A percentile compares a stretch with the other conserved stretches of the same genome.
Evolutionary conservation across 805 yeast genomes (phyloP).

Genomic region (Ogataea thermomethanolica): DNA sequence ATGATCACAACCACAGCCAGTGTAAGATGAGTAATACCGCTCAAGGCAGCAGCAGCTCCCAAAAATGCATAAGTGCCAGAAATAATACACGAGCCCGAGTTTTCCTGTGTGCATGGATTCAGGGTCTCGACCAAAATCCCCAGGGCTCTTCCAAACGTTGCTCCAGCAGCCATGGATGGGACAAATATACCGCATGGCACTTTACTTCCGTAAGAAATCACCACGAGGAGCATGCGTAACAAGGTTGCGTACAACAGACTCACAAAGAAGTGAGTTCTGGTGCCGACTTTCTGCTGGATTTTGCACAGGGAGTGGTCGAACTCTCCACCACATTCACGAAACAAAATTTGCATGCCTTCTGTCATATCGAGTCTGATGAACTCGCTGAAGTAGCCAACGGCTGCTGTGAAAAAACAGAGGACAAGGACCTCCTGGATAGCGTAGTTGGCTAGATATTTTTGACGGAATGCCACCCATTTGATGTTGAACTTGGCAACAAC

Average conservation of each 20-base stretch:
- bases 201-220: conserved; percentile 86
- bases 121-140: conserved; percentile 64
- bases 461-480: conserved; percentile 72
- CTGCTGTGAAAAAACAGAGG: conserved; percentile 66
- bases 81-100: conserved; percentile 57
- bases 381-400: conserved; percentile 77
- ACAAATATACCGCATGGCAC: conserved; percentile 98
- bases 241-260: conserved; percentile 69
- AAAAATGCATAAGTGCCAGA: conserved; percentile 94
- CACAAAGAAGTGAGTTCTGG: conserved; percentile 37
- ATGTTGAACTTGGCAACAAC: conserved; percentile 72
- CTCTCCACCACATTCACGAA: conserved; percentile 68
- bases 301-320: conserved; percentile 40
- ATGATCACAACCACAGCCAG: conserved; percentile 91
- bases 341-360: conserved; percentile 84
- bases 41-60: conserved; percentile 93
- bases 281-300: conserved; percentile 19
- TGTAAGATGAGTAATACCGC: conserved; percentile 92
- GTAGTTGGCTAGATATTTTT: conserved; percentile 52
- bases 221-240: conserved; percentile 65
- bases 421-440: conserved; percentile 70
- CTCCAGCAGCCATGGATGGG: conserved; percentile 97
- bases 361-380: conserved; percentile 90
- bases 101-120: conserved; percentile 35
- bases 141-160: conserved; percentile 84